Base-by-base conservation (phyloP, 495 filamentous ascomycete species). In the Aspergillus indologenus region DNA sequence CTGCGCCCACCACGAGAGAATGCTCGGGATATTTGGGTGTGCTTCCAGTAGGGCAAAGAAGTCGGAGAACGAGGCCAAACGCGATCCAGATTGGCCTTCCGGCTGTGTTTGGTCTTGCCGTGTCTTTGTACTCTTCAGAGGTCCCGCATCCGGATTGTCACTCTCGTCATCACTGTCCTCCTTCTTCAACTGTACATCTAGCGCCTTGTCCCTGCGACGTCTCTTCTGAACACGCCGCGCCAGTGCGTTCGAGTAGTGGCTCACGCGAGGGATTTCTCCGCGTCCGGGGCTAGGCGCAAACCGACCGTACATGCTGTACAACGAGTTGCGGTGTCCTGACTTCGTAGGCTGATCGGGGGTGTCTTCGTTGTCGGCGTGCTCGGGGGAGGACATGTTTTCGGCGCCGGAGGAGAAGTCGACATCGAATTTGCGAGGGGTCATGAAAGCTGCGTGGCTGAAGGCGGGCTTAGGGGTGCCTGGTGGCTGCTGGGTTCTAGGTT, bases 1-100 rank as follows among this genome's bases (percentile, higher is more conserved):
- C 61, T 93, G 90, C 14, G 91, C 75, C 82, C 92, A 98, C 71
- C 84, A 88, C 24, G 91, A 91, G 20, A 97, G 76, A 53, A 96
- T 89, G 54, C 86, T 82, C 5, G 94, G 94, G n/a, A 96, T 83
- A 62, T 87, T 83, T 0, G 92, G 92, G 67, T 96, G 90, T 44
- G 82, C 81, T 61, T 89, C 89, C 59, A 96, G 74, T 52, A 86
- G 83, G 19, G 82, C 76, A 40, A 93, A 83, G 62, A 91, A 78
- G 15, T 80, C 71, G 22, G 75, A 76, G 51, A 90, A 74, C 58
- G 77, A 79, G 3, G 71, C 74, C 18, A 65, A 58, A 3, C 66
- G 68, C 11, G 68, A 65, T 7, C 34, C 42, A 17, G 58, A 17
- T 44, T 15, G 60, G 17, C 54, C 23, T 17, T 64, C 60, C 0